Evolutionary conservation across 352 stramenopile genomes (phyloP).

Genomic region (Paralagenidium karlingii): DNA sequence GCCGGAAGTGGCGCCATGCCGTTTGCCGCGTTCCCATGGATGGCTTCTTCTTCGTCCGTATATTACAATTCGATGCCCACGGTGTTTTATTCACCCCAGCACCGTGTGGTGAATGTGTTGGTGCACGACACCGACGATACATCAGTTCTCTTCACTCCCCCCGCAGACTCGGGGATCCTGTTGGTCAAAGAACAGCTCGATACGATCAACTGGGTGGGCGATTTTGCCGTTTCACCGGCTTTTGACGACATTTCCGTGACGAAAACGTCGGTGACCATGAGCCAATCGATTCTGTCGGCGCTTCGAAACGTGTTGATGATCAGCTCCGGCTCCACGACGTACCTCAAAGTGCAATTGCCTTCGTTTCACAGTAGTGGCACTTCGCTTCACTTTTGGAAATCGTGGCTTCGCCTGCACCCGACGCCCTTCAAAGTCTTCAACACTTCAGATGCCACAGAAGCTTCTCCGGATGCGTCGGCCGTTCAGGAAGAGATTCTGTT

Average conservation of each 20-base stretch:
- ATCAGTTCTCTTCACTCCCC: no score
- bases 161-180: no score
- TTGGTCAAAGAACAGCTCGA: slow-evolving; percentile 31
- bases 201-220: slow-evolving; percentile 31
- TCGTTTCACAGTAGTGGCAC: slow-evolving; percentile 32
- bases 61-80: slow-evolving; percentile 54
- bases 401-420: slow-evolving; percentile 27
- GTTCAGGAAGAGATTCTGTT: no score
- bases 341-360: slow-evolving; percentile 62
- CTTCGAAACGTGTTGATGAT: slow-evolving; percentile 38
- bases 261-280: not conserved
- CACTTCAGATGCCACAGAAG: slow-evolving; percentile 1
- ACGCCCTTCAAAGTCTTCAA: slow-evolving; percentile 66
- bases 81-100: slow-evolving; percentile 27
- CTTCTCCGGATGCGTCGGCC: no score
- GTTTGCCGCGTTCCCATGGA: no score
- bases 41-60: no score
- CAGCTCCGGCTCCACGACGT: slow-evolving; percentile 20
- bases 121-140: slow-evolving; percentile 35
- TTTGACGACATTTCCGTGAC: slow-evolving; percentile 45
- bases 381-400: slow-evolving; percentile 13
- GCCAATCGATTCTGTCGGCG: not conserved
- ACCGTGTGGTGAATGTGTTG: slow-evolving; percentile 28
- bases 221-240: slow-evolving; percentile 24
- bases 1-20: slow-evolving; percentile 7